Evolutionary conservation across 441 rosid species (phyloP), one percentile per base, ranked within the genome.

Genomic region (Aquilaria agallochum): DNA sequence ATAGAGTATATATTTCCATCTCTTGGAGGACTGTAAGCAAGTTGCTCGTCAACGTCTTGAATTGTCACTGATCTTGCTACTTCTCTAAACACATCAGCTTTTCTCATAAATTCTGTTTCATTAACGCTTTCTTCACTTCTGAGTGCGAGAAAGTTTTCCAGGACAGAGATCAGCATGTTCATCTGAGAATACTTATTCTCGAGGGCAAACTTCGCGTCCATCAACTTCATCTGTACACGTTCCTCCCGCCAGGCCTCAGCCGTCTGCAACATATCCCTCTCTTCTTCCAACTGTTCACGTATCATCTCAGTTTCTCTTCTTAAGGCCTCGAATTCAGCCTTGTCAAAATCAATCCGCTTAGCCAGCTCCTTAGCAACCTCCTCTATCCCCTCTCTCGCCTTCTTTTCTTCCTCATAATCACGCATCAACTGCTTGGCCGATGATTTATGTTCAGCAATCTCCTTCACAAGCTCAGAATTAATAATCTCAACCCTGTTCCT

Each of bases 231-330:
- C 63, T 82, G 87, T 34, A 83, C 86, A 12, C 92, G 79, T 72
- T 86, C 97, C 65, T 91, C 96, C 0, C 90, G 84, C 97, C 87
- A 88, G 48, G 72, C 70, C 71, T 86, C 90, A 12, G 90, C 86
- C 76, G 80, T 72, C 59, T 83, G 83, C 70, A 79, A 56, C 92
- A 80, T 83, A 48, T 76, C 76, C 71, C 85, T 80, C 73, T 88
- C 93, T 50, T 91, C 89, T n/a, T 84, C 86, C 0, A 70, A 63
- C 36, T 84, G 81, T 10, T 79, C 75, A 61, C 69, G 56, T 9
- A 80, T 34, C 60, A 59, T 76, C 66, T 49, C 59, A 3, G 70
- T 54, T 55, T 79, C 78, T 36, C 47, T 66, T 66, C 77, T 83
- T 59, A 84, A 1, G 4, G 66, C 80, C 68, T 85, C 87, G 46